phyloP scores from a whole-genome alignment of 768 basidiomycete species.

The Suillus hirtellus region DNA sequence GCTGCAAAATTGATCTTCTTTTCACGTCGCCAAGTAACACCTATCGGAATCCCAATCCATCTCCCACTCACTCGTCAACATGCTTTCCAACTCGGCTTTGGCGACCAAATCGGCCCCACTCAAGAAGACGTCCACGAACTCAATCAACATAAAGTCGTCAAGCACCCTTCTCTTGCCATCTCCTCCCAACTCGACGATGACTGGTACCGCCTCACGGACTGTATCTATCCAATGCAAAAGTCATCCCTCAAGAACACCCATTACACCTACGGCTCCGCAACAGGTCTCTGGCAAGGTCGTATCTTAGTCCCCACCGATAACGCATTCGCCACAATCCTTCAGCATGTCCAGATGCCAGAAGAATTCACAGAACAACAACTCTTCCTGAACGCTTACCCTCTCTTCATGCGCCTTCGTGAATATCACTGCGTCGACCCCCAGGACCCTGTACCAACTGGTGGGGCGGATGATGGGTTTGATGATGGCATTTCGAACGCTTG shows the following conservation, averaged over 20 bases:
- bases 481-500: constrained; percentile 46
- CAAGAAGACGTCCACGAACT: constrained; percentile 62
- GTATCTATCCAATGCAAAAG: constrained; percentile 38
- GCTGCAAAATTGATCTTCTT: constrained; percentile 68
- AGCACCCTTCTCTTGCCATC: constrained; percentile 20
- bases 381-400: constrained; percentile 44
- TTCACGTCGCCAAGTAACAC: constrained; percentile 51
- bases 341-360: constrained; percentile 23
- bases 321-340: constrained; percentile 23
- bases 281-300: constrained; percentile 63
- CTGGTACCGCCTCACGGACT: constrained; percentile 55
- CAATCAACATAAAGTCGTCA: constrained; percentile 45
- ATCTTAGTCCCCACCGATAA: constrained; percentile 46
- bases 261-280: constrained; percentile 53
- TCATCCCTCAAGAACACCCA: constrained; percentile 32
- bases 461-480: constrained; percentile 21
- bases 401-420: constrained; percentile 62
- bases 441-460: constrained; percentile 29
- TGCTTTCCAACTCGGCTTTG: constrained; percentile 26
- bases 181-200: constrained; percentile 50
- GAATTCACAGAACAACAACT: constrained; percentile 37
- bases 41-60: constrained; percentile 43
- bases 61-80: constrained; percentile 35
- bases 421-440: constrained; percentile 49
- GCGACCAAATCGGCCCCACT: constrained; percentile 41